Conservation (phyloP, 225 moss, liverwort and hornwort genomes). For the Sphagnum contortum region DNA sequence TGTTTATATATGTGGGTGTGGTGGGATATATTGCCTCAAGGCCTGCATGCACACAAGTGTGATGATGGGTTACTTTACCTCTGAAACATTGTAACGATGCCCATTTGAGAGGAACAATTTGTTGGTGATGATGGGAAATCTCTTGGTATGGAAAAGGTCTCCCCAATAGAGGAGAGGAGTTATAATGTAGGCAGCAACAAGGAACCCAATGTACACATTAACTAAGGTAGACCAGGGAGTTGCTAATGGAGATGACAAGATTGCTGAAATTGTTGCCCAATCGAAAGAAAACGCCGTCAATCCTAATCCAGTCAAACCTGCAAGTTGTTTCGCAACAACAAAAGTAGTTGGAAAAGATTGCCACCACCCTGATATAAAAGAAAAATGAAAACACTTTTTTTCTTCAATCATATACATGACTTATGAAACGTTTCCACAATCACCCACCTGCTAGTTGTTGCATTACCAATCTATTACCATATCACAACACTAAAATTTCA, state of each 20-base stretch:
- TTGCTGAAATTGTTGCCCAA: conserved; percentile 72
- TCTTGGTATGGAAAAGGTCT: conserved; percentile 39
- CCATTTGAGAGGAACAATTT: conserved; percentile 53
- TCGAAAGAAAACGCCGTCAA: conserved; percentile 43
- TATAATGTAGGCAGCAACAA: conserved; percentile 41
- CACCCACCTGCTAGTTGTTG: too few relatives aligned
- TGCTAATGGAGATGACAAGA: conserved; percentile 54
- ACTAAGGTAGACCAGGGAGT: conserved; percentile 63
- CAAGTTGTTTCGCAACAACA: not conserved
- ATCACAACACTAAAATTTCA: too few relatives aligned
- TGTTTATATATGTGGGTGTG: not conserved
- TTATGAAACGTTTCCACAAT: too few relatives aligned
- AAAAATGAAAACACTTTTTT: too few relatives aligned
- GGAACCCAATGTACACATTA: conserved; percentile 57
- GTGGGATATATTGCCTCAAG: too few relatives aligned
- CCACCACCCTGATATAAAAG: too few relatives aligned
- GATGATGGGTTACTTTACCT: conserved; percentile 16
- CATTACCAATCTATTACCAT: too few relatives aligned
- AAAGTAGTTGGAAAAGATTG: too few relatives aligned
- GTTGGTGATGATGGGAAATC: conserved; percentile 64
- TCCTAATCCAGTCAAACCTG: conserved; percentile 65
- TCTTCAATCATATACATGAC: too few relatives aligned
- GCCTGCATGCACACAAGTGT: not conserved
- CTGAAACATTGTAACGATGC: conserved; percentile 37
- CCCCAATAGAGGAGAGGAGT: conserved; percentile 36